These are phyloP conservation scores for Leccinum uliginosum DNA, from an alignment of 768 basidiomycete genomes.

Conservation along the genomic window DNA sequence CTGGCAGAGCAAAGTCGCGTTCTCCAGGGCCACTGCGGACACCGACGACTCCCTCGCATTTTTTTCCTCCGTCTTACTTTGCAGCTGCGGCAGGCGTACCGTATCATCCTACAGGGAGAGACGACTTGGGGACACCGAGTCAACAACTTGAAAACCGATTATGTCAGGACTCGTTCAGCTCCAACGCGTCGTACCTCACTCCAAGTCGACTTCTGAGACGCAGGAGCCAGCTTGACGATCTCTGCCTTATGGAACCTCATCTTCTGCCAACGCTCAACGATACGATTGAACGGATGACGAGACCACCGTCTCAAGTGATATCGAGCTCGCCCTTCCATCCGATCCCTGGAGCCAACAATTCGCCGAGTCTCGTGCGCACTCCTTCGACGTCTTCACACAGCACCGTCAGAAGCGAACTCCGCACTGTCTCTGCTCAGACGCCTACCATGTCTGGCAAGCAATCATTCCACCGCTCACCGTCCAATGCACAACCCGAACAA, in stretches of 20 bases:
- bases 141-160: slow-evolving; percentile 1
- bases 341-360: neutral
- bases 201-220: slow-evolving; percentile 17
- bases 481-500: slow-evolving; percentile 10
- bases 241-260: slow-evolving; percentile 60
- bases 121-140: slow-evolving; percentile 1
- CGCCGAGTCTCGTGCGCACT: slow-evolving; percentile 10
- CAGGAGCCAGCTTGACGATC: slow-evolving; percentile 43
- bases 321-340: slow-evolving; percentile 8
- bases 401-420: slow-evolving; percentile 6
- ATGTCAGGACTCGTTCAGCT: slow-evolving; percentile 13
- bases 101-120: slow-evolving; percentile 19
- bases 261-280: slow-evolving; percentile 68
- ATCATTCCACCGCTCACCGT: slow-evolving; percentile 6
- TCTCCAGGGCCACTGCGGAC: slow-evolving; percentile 36
- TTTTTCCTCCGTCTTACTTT: slow-evolving; percentile 54
- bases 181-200: slow-evolving; percentile 9
- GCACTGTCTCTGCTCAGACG: neutral
- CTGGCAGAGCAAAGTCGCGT: slow-evolving; percentile 35
- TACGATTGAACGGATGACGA: slow-evolving; percentile 72
- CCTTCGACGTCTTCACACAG: slow-evolving; percentile 19
- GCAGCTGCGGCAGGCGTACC: slow-evolving; percentile 45
- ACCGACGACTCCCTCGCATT: slow-evolving; percentile 32
- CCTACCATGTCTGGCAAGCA: slow-evolving; percentile 4
- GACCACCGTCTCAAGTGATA: slow-evolving; percentile 37